Percentiles rank a stretch among this genome's conserved stretches.
Conservation (phyloP, 768 basidiomycete genomes). For the Tephrocybe sp. region DNA sequence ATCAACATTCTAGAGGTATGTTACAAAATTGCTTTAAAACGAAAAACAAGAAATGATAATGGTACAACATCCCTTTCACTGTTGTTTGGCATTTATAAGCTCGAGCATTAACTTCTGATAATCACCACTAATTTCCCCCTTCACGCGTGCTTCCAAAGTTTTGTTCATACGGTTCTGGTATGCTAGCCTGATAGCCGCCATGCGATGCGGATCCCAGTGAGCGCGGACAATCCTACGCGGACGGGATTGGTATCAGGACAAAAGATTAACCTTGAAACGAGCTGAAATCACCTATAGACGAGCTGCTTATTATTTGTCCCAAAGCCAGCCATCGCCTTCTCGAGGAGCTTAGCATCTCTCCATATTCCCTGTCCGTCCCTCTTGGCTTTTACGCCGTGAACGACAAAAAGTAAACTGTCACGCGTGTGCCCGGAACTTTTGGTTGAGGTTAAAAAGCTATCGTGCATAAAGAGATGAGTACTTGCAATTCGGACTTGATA, state of each 20-base stretch:
- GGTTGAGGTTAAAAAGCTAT: neutral
- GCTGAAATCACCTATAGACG: conserved; percentile 25
- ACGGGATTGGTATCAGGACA: neutral
- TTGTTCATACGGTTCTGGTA: conserved; percentile 43
- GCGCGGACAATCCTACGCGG: conserved; percentile 41
- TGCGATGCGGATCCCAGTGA: conserved; percentile 47
- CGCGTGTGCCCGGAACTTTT: conserved; percentile 40
- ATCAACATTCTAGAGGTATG: no score
- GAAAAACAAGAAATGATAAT: no score
- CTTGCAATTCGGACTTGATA: conserved; percentile 38
- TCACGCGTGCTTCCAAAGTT: conserved; percentile 37
- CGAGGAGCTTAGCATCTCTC: conserved; percentile 51
- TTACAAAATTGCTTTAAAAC: no score
- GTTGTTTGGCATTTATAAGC: conserved; percentile 13
- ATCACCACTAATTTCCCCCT: conserved; percentile 51
- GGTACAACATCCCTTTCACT: neutral
- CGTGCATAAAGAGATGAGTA: neutral
- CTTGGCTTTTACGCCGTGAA: conserved; percentile 43
- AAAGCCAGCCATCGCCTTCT: conserved; percentile 48
- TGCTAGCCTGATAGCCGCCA: conserved; percentile 45
- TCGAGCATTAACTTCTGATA: conserved; percentile 37
- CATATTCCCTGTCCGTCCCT: conserved; percentile 43
- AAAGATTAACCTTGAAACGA: neutral
- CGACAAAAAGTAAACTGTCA: conserved; percentile 44
- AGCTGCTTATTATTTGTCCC: conserved; percentile 51